Percentiles rank a stretch among this genome's conserved stretches.
These are phyloP conservation scores for Ceratocystis harringtonii DNA, from an alignment of 2,329 filamentous ascomycete species.

Conservation along the genomic window DNA sequence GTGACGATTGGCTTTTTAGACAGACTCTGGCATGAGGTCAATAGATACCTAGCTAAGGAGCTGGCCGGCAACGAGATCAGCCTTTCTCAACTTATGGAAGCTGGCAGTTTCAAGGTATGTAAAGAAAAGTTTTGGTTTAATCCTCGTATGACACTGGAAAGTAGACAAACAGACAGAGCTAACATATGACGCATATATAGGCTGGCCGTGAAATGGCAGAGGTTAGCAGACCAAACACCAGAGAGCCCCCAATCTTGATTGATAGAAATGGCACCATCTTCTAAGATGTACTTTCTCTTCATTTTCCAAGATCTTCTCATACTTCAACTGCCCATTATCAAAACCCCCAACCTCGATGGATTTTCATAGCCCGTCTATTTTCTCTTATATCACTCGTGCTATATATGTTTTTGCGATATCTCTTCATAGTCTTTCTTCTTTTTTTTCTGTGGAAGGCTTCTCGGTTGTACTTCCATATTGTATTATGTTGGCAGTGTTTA, in stretches of 20 bases:
- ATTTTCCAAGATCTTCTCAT: not conserved
- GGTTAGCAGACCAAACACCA: slow-evolving; percentile 88
- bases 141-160: not conserved
- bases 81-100: slow-evolving; percentile 81
- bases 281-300: not conserved
- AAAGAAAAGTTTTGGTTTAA: slow-evolving; percentile 21
- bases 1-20: slow-evolving; percentile 47
- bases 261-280: slow-evolving; percentile 94
- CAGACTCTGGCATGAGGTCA: slow-evolving; percentile 35
- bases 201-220: slow-evolving; percentile 92
- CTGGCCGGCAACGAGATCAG: slow-evolving; percentile 58
- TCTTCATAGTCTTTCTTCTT: not conserved
- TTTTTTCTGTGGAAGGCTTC: slow-evolving; percentile 1
- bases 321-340: not conserved
- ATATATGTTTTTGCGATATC: not conserved
- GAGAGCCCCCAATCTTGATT: slow-evolving; percentile 91
- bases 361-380: not conserved
- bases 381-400: not conserved
- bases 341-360: not conserved
- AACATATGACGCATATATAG: slow-evolving; percentile 27
- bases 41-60: slow-evolving; percentile 47
- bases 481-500: slow-evolving; percentile 4
- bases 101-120: slow-evolving; percentile 87
- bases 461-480: not conserved
- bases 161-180: not conserved